These are phyloP conservation scores for Argentina anserina DNA, from an alignment of 306 rosid genomes.

Conservation along the genomic window DNA sequence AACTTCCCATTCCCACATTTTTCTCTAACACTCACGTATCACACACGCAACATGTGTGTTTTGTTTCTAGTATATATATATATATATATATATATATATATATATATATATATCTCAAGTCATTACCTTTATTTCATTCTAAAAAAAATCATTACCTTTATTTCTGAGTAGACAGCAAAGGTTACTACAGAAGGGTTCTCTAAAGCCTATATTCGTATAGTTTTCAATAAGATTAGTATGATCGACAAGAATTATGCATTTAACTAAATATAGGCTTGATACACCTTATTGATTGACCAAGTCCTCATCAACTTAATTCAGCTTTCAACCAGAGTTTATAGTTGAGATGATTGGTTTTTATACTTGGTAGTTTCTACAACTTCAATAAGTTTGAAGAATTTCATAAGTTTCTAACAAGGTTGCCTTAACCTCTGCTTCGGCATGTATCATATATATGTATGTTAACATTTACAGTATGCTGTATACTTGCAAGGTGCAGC, in stretches of 20 bases:
- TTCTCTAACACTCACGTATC: no score
- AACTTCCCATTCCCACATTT: no score
- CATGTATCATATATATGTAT: not conserved
- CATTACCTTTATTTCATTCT: not conserved
- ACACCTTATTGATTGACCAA: not conserved
- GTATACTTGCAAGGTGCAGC: not conserved
- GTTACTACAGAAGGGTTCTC: not conserved
- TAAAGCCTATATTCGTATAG: not conserved
- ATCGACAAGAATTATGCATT: not conserved
- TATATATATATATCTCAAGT: no score
- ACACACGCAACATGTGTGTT: no score
- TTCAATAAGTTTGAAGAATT: not conserved
- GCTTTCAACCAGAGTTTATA: not conserved
- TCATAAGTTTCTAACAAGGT: not conserved
- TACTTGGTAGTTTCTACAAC: not conserved
- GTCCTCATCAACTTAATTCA: not conserved
- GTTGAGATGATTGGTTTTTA: not conserved
- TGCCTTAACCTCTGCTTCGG: not conserved
- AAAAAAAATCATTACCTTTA: not conserved
- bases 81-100: no score
- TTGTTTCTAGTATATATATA: no score
- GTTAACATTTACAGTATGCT: no score
- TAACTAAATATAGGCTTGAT: not conserved
- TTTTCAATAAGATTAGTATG: not conserved
- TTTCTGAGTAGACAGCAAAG: not conserved